Evolutionary conservation across 306 rosid genomes (phyloP).

Genomic region (Cucumis cinereus): DNA sequence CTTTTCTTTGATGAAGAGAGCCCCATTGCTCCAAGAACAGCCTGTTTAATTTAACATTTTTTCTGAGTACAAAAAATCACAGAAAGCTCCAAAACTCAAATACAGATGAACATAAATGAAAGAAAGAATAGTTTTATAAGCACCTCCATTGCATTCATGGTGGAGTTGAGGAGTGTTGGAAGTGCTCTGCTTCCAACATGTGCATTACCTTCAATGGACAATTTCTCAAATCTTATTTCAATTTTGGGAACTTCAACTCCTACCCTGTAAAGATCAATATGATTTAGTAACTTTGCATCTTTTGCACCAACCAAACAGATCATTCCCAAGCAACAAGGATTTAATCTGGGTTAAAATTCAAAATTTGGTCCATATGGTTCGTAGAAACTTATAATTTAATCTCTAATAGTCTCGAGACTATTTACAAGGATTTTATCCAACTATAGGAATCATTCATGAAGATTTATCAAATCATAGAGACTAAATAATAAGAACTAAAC

Average conservation of each 20-base stretch:
- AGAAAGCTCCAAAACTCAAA: not conserved
- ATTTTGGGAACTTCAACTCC: slow-evolving; percentile 60
- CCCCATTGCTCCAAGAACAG: slow-evolving; percentile 28
- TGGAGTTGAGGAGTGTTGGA: slow-evolving; percentile 50
- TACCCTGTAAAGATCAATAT: slow-evolving; percentile 20
- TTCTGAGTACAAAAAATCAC: not conserved
- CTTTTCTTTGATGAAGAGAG: slow-evolving; percentile 61
- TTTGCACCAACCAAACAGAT: not conserved
- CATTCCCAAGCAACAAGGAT: not conserved
- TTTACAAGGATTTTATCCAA: too few species aligned
- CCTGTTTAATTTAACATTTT: slow-evolving; percentile 15
- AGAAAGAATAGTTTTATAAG: not conserved
- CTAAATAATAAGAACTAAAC: too few species aligned
- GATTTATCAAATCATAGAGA: too few species aligned
- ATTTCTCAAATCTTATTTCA: slow-evolving; percentile 45
- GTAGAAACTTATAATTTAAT: too few species aligned
- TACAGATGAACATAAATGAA: not conserved
- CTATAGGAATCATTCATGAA: too few species aligned
- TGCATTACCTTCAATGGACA: slow-evolving; percentile 62
- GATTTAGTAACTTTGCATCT: not conserved
- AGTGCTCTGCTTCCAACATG: slow-evolving; percentile 72
- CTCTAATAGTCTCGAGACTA: too few species aligned
- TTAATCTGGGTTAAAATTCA: too few species aligned
- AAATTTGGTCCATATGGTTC: too few species aligned
- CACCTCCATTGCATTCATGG: slow-evolving; percentile 51